Evolutionary conservation across 2,329 filamentous ascomycete genomes (phyloP).

Genomic region (Aspergillus unguis): DNA sequence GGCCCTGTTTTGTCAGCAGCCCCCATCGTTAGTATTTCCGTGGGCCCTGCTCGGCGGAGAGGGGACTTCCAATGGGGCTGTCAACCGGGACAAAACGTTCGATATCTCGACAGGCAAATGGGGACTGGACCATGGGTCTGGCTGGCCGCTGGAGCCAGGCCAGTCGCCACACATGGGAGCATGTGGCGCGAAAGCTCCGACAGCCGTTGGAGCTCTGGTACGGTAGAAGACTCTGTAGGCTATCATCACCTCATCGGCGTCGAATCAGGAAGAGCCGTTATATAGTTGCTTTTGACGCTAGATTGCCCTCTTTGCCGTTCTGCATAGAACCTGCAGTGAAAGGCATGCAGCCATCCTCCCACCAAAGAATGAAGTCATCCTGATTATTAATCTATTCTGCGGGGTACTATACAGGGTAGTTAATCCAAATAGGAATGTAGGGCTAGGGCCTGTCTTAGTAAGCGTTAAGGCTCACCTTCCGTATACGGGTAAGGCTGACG

Average conservation of each 20-base stretch:
- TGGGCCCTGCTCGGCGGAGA: not conserved
- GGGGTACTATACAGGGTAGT: not conserved
- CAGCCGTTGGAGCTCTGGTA: not conserved
- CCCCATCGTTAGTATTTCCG: too few species aligned
- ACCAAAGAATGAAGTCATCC: conserved; percentile 5
- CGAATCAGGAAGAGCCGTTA: conserved; percentile 2
- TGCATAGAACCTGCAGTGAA: too few species aligned
- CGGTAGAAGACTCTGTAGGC: too few species aligned
- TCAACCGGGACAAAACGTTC: not conserved
- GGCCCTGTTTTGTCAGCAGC: too few species aligned
- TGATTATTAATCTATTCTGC: conserved; percentile 4
- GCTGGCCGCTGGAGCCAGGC: conserved; percentile 3
- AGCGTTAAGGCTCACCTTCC: conserved; percentile 32
- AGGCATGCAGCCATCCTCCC: too few species aligned
- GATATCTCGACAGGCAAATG: conserved; percentile 8
- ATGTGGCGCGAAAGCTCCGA: not conserved
- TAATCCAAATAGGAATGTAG: conserved; percentile 13
- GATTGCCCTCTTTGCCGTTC: too few species aligned
- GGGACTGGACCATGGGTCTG: conserved; percentile 5
- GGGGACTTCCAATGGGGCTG: not conserved
- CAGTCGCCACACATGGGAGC: conserved; percentile 8
- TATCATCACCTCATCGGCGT: conserved; percentile 4
- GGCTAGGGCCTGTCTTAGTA: not conserved
- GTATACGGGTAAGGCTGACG: conserved; percentile 22
- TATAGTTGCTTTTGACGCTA: conserved; percentile 10